Percentiles rank a stretch among this genome's conserved stretches.
phyloP scores from a whole-genome alignment of 345 rosid genomes.

The Passiflora organensis region DNA sequence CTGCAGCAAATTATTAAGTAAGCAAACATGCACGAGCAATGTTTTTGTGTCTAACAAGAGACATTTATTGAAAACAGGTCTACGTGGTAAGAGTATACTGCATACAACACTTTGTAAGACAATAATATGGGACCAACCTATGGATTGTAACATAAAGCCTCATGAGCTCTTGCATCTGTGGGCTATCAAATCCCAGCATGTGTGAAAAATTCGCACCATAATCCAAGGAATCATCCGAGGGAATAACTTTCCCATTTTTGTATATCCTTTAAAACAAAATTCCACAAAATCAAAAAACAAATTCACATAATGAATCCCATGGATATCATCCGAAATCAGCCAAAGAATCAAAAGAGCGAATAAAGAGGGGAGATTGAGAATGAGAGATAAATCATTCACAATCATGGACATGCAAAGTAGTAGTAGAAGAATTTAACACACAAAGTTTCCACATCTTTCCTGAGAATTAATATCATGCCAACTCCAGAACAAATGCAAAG shows the following conservation, averaged over 20 bases:
- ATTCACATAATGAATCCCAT: no score
- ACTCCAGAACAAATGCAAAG: not conserved
- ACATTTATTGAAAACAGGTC: no score
- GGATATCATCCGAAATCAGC: not conserved
- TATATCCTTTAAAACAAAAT: conserved; percentile 42
- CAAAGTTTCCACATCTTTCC: not conserved
- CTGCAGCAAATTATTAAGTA: conserved; percentile 34
- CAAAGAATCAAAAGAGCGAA: no score
- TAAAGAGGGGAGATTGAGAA: no score
- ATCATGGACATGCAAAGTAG: not conserved
- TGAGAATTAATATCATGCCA: not conserved
- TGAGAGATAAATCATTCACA: no score
- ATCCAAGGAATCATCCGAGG: conserved; percentile 70
- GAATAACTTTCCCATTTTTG: conserved; percentile 71
- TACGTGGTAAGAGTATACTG: no score
- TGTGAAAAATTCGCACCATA: conserved; percentile 87
- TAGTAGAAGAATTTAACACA: not conserved
- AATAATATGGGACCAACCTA: conserved; percentile 62
- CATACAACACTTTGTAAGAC: no score
- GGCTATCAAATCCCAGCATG: conserved; percentile 89
- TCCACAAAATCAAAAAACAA: not conserved
- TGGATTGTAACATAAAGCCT: conserved; percentile 96
- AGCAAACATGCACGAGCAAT: conserved; percentile 1
- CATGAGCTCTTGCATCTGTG: conserved; percentile 91
- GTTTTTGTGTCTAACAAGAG: no score